Evolutionary conservation across 2,329 filamentous ascomycete species (phyloP), one percentile per base, ranked within the genome.

Genomic region (Gaeumannomyces sp.): DNA sequence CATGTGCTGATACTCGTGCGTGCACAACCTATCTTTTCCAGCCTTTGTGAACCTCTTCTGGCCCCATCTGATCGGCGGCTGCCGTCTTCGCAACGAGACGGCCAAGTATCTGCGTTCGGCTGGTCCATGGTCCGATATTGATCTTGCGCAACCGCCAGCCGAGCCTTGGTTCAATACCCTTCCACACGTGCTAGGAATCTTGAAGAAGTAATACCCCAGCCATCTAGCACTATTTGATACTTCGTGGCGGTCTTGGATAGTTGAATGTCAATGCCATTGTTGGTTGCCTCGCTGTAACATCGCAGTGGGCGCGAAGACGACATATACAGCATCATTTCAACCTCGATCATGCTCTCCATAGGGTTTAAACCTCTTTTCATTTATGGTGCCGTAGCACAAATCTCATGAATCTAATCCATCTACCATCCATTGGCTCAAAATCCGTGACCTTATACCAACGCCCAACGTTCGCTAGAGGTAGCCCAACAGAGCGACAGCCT

Each of bases 31-130:
- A 29, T n/a, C 14, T 38, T 16, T 6, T 35, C 8, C 11, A 60
- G 59, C 29, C 1, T 72, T 83, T 27, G 66, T 84, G 56, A 83
- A 85, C 64, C 57, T 85, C 13, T 73, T 83, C 66, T 86, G 84
- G 84, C 81, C 82, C 1, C 73, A 75, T 31, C 72, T 81, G 59
- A 70, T 86, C 56, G 83, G 82, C 2, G 83, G 82, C 4, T 86
- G 84, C 66, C 71, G 81, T 59, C 72, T 86, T 16, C 79, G 78
- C 64, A 77, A 83, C 13, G 75, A 79, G 59, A 87, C 84, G 0
- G 77, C 74, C 31, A 75, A 76, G 65, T 78, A 72, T 28, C 71
- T 86, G n/a, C 75, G 73, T 33, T 76, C 79, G 50, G 82, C 80
- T 13, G 84, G 83, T 0, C 73, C 77, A 0, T 87, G 84, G 83